phyloP scores from a whole-genome alignment of 2,329 filamentous ascomycete genomes.

The Teratosphaeria destructans region DNA sequence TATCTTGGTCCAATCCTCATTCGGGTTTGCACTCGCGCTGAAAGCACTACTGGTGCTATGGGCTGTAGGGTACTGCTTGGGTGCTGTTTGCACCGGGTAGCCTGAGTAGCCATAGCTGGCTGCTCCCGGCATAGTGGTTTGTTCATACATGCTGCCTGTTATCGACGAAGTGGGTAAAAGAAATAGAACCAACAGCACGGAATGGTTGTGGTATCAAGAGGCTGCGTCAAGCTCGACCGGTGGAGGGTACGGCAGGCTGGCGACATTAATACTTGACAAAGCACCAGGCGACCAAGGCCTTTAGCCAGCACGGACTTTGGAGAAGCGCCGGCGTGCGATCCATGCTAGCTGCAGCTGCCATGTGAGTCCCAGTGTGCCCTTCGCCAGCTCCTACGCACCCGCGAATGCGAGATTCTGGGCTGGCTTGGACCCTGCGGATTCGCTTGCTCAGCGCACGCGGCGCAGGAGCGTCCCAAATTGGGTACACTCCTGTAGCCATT shows the following conservation, averaged over 20 bases:
- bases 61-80: conserved; percentile 55
- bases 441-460: background rate
- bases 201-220: background rate
- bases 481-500: background rate
- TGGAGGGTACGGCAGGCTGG: background rate
- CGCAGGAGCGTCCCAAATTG: background rate
- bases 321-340: background rate
- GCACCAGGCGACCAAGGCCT: background rate
- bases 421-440: background rate
- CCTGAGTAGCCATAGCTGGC: conserved; percentile 33
- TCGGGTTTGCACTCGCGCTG: conserved; percentile 84
- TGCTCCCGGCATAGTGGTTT: conserved; percentile 34
- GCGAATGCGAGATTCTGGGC: background rate
- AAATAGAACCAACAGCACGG: background rate
- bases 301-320: conserved; percentile 2
- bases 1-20: conserved; percentile 99
- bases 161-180: background rate
- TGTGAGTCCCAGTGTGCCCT: conserved; percentile 1
- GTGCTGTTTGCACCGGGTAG: conserved; percentile 25
- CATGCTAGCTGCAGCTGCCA: conserved; percentile 5
- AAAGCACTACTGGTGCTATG: conserved; percentile 88
- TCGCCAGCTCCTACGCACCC: conserved; percentile 2
- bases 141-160: conserved; percentile 14
- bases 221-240: background rate
- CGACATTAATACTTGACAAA: conserved; percentile 3